A percentile compares a stretch with the other conserved stretches of the same genome.
Conservation (phyloP, 495 filamentous ascomycete genomes). For the Aspergillus conjunctus region DNA sequence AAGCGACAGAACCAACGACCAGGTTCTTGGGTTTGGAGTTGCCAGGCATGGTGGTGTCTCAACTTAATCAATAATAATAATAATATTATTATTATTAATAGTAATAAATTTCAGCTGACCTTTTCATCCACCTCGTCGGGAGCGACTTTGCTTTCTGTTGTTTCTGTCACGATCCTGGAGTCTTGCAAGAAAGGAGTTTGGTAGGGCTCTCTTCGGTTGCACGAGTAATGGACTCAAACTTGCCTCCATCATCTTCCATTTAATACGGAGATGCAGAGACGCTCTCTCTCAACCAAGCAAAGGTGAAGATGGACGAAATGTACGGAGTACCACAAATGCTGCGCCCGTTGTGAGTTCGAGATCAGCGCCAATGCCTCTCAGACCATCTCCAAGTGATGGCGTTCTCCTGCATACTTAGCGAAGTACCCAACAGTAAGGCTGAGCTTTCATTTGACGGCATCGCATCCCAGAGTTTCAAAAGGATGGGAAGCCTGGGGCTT, state of each 20-base stretch:
- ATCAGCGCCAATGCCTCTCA: neutral
- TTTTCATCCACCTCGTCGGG: neutral
- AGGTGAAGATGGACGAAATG: neutral
- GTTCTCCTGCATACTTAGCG: slow-evolving; percentile 9
- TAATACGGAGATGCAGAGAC: neutral
- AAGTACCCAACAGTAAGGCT: slow-evolving; percentile 6
- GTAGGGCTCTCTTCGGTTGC: no score
- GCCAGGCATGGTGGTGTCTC: neutral
- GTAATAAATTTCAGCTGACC: slow-evolving; percentile 3
- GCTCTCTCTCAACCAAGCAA: neutral
- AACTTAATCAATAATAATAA: neutral
- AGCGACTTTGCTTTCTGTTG: neutral
- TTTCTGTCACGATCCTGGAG: neutral
- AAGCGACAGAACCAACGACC: slow-evolving; percentile 24
- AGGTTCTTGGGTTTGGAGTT: slow-evolving; percentile 22
- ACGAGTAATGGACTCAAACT: no score
- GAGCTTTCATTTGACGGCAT: slow-evolving; percentile 16
- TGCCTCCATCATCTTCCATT: neutral
- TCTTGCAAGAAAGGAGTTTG: neutral
- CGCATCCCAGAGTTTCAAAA: slow-evolving; percentile 13
- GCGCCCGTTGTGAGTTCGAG: neutral
- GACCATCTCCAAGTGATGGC: slow-evolving; percentile 12
- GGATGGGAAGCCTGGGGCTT: slow-evolving; percentile 12
- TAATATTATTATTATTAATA: no score
- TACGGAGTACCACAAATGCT: neutral